These are phyloP conservation scores for Chaetoscypha palmicola DNA, from an alignment of 2,329 filamentous ascomycete species.

Conservation along the genomic window DNA sequence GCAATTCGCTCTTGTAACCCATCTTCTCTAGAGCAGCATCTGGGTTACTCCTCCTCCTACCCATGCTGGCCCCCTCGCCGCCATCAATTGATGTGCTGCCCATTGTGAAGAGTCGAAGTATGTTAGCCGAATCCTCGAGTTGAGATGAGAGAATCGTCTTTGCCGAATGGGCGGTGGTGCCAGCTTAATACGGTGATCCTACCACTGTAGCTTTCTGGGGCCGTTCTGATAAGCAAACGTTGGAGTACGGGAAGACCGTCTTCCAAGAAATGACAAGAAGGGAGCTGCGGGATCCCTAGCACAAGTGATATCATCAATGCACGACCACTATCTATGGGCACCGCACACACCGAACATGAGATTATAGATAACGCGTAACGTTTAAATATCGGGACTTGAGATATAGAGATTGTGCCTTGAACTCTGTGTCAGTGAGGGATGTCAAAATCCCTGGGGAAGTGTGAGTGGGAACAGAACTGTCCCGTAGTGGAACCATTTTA, in stretches of 20 bases:
- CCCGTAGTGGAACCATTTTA: too few relatives aligned
- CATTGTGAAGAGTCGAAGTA: too few relatives aligned
- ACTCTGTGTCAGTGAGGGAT: constrained; percentile 20
- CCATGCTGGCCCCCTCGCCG: constrained; percentile 11
- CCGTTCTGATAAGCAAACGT: too few relatives aligned
- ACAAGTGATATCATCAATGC: not conserved
- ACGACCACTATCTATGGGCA: not conserved
- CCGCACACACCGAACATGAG: too few relatives aligned
- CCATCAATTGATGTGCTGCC: constrained; percentile 8
- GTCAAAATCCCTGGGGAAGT: constrained; percentile 16
- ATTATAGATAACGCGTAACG: constrained; percentile 15
- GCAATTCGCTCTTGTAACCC: constrained; percentile 62
- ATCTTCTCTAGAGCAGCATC: constrained; percentile 30
- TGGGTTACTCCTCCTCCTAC: constrained; percentile 6
- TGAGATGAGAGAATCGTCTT: too few relatives aligned
- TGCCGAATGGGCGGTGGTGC: too few relatives aligned
- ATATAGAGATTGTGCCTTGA: too few relatives aligned
- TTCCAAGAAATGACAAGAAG: not conserved
- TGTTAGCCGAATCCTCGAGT: too few relatives aligned
- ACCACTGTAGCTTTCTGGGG: too few relatives aligned
- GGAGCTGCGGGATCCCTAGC: not conserved
- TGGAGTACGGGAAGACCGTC: too few relatives aligned
- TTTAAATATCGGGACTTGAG: constrained; percentile 17
- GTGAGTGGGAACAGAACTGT: too few relatives aligned
- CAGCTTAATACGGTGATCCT: too few relatives aligned